Evolutionary conservation across 139 green algal species (phyloP), one percentile per base, ranked within the genome.

Genomic region (Astrephomene gubernaculifera): DNA sequence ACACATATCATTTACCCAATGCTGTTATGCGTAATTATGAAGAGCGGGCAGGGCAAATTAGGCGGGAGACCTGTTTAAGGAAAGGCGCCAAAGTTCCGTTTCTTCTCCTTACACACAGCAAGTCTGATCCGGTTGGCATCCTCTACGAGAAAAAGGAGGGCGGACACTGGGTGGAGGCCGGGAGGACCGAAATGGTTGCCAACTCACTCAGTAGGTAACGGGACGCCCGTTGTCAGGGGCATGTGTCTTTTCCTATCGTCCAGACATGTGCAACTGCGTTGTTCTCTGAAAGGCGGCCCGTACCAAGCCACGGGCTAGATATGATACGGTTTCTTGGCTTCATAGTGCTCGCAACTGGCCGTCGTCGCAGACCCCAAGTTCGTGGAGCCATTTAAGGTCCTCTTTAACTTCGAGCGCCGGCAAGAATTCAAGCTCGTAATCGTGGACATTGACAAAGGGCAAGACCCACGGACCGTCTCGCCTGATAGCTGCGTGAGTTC

Each of bases 361-460:
- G n/a, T n/a, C n/a, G n/a, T 69, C 25, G 36, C 78, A 92, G 88
- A 87, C 71, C 89, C 89, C n/a, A 82, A 69, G 19, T 92, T 92
- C 68, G 49, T 61, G 22, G 63, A 27, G 19, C 53, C 44, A 5
- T 80, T 91, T 54, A 60, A 36, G 2, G 31, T 86, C 0, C 53
- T 83, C 4, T 92, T 87, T 72, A 81, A 82, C 67, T 92, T 92
- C 60, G 81, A 92, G 54, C 9, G 21, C 8, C 36, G 87, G 35
- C 86, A 92, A 67, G 67, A 52, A 1, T 85, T 88, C 45, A 83
- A 72, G 25, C 31, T 92, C 36, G 29, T 82, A 10, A 10, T 92
- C 0, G 88, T 82, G 10, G 89, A 92, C 52, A 80, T 90, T 41
- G 82, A 91, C 44, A 71, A 71, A 43, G 74, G 76, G 19, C 72